Evolutionary conservation across 2,329 filamentous ascomycete species (phyloP), one percentile per base, ranked within the genome.

Genomic region (Colletotrichum lindemuthianum): DNA sequence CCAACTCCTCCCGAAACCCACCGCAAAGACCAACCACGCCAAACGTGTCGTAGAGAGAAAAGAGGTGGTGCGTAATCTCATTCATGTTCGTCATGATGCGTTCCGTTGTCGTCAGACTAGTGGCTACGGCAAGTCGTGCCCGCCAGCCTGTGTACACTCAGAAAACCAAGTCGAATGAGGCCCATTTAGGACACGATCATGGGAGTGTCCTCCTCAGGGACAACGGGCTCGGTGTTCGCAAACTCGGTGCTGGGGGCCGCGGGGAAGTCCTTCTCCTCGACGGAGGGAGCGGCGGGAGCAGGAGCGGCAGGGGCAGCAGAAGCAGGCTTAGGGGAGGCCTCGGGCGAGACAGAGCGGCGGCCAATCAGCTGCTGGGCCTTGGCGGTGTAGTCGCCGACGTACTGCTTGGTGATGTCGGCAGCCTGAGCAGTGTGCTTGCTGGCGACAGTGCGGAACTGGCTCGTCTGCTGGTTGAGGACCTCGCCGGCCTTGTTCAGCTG

Each of bases 311-410:
- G 12, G 32, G 55, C 48, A 39, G 71, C 76, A n/a, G 39, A n/a
- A 8, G 51, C 39, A 37, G 78, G 69, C 71, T 79, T 79, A 57
- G 80, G 70, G 53, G 76, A 72, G 67, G 75, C 71, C 70, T 81
- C 78, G 58, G 81, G 77, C 43, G 81, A 79, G 59, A 78, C 72
- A 15, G 78, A 77, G 66, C 78, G 79, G 70, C 83, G 83, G 63
- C 84, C 82, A 69, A 90, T 82, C 74, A 90, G 80, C 70, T 86
- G 81, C 78, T 90, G 88, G 60, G 89, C 88, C 83, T 90, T 90
- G 74, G 83, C 81, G 34, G 87, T 87, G 76, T 90, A 89, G 73
- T 91, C 88, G 44, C 86, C 87, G 71, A 89, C 83, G 72, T 90
- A 89, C 75, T 89, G 84, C 83, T 90, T 90, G 72, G 88, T 87